Evolutionary conservation across 805 yeast species (phyloP).

Genomic region (Hanseniaspora opuntiae): DNA sequence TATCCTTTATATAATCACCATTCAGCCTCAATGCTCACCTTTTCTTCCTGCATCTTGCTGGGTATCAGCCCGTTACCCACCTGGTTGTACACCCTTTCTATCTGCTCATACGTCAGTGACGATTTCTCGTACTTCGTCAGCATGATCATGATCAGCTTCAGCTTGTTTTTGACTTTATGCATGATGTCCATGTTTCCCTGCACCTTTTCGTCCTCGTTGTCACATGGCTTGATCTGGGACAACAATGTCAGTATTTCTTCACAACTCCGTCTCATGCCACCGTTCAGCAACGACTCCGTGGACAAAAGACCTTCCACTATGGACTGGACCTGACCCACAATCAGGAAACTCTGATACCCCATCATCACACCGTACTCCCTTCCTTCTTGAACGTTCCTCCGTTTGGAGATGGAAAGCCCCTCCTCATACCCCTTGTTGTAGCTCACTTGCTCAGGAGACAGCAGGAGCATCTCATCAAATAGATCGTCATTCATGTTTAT

Average conservation of each 20-base stretch:
- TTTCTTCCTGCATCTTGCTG: not conserved
- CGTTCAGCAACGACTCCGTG: not conserved
- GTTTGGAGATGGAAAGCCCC: not conserved
- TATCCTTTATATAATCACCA: not conserved
- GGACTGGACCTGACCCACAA: not conserved
- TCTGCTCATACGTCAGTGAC: not conserved
- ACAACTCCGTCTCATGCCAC: not conserved
- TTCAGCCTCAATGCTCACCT: not conserved
- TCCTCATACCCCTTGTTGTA: slow-evolving; percentile 5
- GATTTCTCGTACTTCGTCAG: not conserved
- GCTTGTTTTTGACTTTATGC: slow-evolving; percentile 1
- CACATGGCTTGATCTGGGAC: not conserved
- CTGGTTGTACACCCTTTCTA: not conserved
- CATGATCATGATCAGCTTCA: not conserved
- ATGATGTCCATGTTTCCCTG: not conserved
- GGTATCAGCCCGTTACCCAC: slow-evolving; percentile 9
- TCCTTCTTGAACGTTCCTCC: slow-evolving; percentile 4
- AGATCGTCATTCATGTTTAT: not conserved
- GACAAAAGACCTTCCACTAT: not conserved
- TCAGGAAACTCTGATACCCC: slow-evolving; percentile 5
- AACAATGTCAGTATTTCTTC: not conserved
- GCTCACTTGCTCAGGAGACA: slow-evolving; percentile 8
- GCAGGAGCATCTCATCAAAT: slow-evolving; percentile 1
- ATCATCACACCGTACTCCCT: slow-evolving; percentile 9
- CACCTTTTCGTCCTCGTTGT: not conserved